Conservation (phyloP, 352 stramenopile genomes). For the Globisporangium takayamanum region DNA sequence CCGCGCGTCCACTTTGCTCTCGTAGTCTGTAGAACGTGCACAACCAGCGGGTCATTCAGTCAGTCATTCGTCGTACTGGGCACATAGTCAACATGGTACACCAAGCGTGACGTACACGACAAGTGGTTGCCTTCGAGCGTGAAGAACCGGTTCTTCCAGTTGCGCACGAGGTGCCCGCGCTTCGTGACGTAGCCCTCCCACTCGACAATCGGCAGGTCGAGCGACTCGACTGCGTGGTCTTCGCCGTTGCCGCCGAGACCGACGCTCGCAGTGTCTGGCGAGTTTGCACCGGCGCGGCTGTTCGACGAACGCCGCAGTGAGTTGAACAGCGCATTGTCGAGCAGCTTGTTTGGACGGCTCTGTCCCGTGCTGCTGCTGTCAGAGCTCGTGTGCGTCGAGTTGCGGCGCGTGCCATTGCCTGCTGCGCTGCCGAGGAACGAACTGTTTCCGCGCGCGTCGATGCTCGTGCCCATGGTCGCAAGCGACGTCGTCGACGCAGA, state of each 20-base stretch:
- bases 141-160: constrained; percentile 88
- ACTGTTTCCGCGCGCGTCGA: constrained; percentile 12
- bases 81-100: background rate
- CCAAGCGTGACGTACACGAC: constrained; percentile 41
- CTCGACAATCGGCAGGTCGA: constrained; percentile 82
- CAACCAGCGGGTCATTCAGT: background rate
- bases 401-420: constrained; percentile 8
- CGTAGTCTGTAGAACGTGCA: constrained; percentile 43
- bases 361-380: constrained; percentile 41
- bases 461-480: constrained; percentile 26
- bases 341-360: constrained; percentile 30
- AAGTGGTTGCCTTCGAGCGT: constrained; percentile 82
- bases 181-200: constrained; percentile 91
- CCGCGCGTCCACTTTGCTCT: constrained; percentile 84
- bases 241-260: constrained; percentile 16
- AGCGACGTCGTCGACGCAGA: constrained; percentile 55
- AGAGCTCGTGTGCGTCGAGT: constrained; percentile 27
- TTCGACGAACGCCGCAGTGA: constrained; percentile 43
- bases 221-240: constrained; percentile 63
- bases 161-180: constrained; percentile 77
- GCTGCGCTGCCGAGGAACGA: constrained; percentile 7
- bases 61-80: background rate
- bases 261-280: constrained; percentile 3
- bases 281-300: constrained; percentile 24
- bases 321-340: constrained; percentile 41